Percentiles rank a stretch among this genome's conserved stretches.
phyloP scores from a whole-genome alignment of 306 rosid species.

The Begonia loranthoides region DNA sequence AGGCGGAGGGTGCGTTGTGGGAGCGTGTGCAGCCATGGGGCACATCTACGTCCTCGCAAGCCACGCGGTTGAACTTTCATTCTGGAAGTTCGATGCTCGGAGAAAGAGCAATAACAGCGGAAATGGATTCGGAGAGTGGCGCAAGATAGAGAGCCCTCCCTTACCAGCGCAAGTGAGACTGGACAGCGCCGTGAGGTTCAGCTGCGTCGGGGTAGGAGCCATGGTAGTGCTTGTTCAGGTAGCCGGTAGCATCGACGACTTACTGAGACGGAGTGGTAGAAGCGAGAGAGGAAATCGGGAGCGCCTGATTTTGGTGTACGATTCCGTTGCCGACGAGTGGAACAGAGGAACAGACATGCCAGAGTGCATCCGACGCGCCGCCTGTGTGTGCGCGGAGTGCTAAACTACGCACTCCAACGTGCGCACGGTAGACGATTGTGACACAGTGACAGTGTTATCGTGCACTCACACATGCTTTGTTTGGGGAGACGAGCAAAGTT shows the following conservation, averaged over 20 bases:
- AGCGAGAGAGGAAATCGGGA: constrained; percentile 27
- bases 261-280: constrained; percentile 23
- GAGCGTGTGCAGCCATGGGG: constrained; percentile 34
- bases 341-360: constrained; percentile 35
- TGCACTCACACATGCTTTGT: too few species aligned
- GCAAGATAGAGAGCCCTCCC: constrained; percentile 47
- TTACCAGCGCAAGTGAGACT: constrained; percentile 40
- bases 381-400: constrained; percentile 53
- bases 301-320: constrained; percentile 40
- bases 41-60: constrained; percentile 40
- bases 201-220: constrained; percentile 44
- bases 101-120: constrained; percentile 7
- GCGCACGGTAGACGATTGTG: too few species aligned
- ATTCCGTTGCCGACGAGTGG: constrained; percentile 39
- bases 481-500: too few species aligned
- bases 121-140: constrained; percentile 46
- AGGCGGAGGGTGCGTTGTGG: constrained; percentile 62
- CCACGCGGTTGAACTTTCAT: constrained; percentile 58
- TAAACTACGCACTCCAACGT: constrained; percentile 1
- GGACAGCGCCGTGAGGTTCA: constrained; percentile 47
- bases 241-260: constrained; percentile 27
- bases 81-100: constrained; percentile 58
- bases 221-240: constrained; percentile 45
- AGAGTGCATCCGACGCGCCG: constrained; percentile 51
- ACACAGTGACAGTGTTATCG: too few species aligned